Percentiles rank a stretch among this genome's conserved stretches.
These are phyloP conservation scores for Beauveria bassiana DNA, from an alignment of 2,329 filamentous ascomycete species.

Conservation along the genomic window DNA sequence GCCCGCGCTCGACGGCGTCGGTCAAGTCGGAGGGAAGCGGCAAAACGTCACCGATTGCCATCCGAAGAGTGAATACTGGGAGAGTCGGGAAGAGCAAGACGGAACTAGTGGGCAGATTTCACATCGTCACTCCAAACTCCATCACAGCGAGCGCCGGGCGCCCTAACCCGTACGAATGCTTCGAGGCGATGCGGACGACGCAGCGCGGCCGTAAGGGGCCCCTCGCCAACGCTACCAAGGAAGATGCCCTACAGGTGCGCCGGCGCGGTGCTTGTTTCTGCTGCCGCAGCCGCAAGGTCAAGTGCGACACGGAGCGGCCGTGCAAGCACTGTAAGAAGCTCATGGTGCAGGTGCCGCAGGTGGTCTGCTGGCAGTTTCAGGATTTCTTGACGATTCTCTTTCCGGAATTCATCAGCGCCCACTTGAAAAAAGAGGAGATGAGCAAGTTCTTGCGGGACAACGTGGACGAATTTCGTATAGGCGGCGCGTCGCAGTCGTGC, in stretches of 20 bases:
- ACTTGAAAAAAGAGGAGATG: conserved; percentile 45
- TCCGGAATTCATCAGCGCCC: conserved; percentile 41
- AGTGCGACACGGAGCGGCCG: conserved; percentile 47
- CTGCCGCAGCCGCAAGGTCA: conserved; percentile 52
- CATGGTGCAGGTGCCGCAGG: conserved; percentile 40
- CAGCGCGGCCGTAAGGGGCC: conserved; percentile 51
- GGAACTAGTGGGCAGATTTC: conserved; percentile 36
- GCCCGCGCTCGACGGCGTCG: conserved; percentile 21
- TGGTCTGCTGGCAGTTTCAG: conserved; percentile 52
- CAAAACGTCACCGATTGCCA: conserved; percentile 20
- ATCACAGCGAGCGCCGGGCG: conserved; percentile 44
- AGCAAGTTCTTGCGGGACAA: conserved; percentile 40
- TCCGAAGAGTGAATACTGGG: conserved; percentile 35
- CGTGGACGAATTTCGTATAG: conserved; percentile 35
- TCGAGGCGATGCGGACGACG: conserved; percentile 44
- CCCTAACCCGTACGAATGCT: conserved; percentile 46
- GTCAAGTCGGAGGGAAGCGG: conserved; percentile 21
- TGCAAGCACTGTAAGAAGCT: conserved; percentile 51
- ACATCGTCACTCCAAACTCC: conserved; percentile 47
- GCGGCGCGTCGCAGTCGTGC: conserved; percentile 33
- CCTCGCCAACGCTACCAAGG: conserved; percentile 44
- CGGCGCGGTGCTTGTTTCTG: conserved; percentile 50
- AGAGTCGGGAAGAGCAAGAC: conserved; percentile 40
- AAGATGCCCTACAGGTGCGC: conserved; percentile 46
- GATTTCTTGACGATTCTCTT: conserved; percentile 47